Conservation (phyloP, 1,284 basidiomycete species). For the Sphagnurus paluster region DNA sequence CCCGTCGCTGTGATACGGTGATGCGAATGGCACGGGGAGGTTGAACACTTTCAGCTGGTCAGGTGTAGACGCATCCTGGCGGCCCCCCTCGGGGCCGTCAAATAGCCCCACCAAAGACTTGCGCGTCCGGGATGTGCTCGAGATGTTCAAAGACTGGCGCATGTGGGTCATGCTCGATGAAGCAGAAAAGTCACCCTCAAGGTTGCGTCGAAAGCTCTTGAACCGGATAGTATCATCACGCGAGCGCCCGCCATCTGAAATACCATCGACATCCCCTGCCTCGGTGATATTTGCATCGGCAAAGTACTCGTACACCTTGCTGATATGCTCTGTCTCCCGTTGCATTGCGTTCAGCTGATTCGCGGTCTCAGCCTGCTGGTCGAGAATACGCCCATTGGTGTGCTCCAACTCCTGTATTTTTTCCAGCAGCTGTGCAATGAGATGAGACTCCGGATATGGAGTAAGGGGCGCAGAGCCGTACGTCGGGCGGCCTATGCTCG, state of each 20-base stretch:
- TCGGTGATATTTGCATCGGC: conserved; percentile 54
- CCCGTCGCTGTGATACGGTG: conserved; percentile 23
- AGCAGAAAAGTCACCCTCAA: conserved; percentile 26
- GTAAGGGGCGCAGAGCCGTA: conserved; percentile 20
- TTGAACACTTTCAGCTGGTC: conserved; percentile 15
- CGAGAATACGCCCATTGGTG: conserved; percentile 68
- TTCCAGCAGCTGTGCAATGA: conserved; percentile 70
- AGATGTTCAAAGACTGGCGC: conserved; percentile 12
- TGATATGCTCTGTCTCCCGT: conserved; percentile 69
- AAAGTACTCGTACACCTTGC: conserved; percentile 70
- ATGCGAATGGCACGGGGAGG: conserved; percentile 24
- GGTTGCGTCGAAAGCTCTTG: conserved; percentile 36
- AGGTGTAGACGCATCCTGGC: conserved; percentile 15
- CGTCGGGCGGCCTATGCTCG: conserved; percentile 21
- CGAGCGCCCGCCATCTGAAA: conserved; percentile 23
- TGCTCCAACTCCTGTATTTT: conserved; percentile 82
- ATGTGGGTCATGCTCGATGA: conserved; percentile 19
- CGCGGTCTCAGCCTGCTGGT: conserved; percentile 64
- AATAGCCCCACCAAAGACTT: conserved; percentile 69
- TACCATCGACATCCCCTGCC: conserved; percentile 32
- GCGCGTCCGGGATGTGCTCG: conserved; percentile 34
- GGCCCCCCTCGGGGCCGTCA: conserved; percentile 31
- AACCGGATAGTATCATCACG: conserved; percentile 37
- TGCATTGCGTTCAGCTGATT: conserved; percentile 65
- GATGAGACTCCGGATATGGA: conserved; percentile 43